Evolutionary conservation across 169 alveolate genomes (phyloP).

Genomic region (Babesia divergens): DNA sequence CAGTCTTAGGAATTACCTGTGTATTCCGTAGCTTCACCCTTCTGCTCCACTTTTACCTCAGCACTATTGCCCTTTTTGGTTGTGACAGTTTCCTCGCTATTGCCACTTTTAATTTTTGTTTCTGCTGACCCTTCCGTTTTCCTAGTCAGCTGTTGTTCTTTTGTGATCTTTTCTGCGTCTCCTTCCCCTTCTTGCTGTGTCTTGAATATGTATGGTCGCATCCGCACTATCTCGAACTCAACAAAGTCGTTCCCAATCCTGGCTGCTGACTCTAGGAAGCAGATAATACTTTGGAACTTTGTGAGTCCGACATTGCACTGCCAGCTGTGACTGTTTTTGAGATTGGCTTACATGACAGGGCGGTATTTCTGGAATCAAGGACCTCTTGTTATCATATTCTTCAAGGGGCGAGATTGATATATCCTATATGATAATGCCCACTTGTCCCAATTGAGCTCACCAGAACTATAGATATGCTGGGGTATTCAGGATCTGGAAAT

Average conservation of each 20-base stretch:
- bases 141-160: not conserved
- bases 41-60: too few relatives aligned
- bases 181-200: too few relatives aligned
- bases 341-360: slow-evolving; percentile 10
- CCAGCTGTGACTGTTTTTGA: not conserved
- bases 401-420: slow-evolving; percentile 17
- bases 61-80: too few relatives aligned
- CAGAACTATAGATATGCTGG: slow-evolving; percentile 47
- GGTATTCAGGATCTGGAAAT: slow-evolving; percentile 43
- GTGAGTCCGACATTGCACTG: slow-evolving; percentile 52
- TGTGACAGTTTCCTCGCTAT: too few relatives aligned
- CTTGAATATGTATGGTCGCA: too few relatives aligned
- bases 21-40: too few relatives aligned
- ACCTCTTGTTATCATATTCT: not conserved
- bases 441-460: slow-evolving; percentile 5
- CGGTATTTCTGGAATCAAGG: slow-evolving; percentile 42
- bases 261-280: slow-evolving; percentile 46
- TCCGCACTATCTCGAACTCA: slow-evolving; percentile 25
- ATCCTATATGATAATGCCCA: slow-evolving; percentile 8
- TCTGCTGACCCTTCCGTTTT: too few relatives aligned
- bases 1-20: too few relatives aligned
- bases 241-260: slow-evolving; percentile 51
- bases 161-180: not conserved
- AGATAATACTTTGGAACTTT: slow-evolving; percentile 46
- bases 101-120: too few relatives aligned